A percentile compares a stretch with the other conserved stretches of the same genome.
phyloP scores from a whole-genome alignment of 2,329 filamentous ascomycete genomes.

The Venturia effusa region DNA sequence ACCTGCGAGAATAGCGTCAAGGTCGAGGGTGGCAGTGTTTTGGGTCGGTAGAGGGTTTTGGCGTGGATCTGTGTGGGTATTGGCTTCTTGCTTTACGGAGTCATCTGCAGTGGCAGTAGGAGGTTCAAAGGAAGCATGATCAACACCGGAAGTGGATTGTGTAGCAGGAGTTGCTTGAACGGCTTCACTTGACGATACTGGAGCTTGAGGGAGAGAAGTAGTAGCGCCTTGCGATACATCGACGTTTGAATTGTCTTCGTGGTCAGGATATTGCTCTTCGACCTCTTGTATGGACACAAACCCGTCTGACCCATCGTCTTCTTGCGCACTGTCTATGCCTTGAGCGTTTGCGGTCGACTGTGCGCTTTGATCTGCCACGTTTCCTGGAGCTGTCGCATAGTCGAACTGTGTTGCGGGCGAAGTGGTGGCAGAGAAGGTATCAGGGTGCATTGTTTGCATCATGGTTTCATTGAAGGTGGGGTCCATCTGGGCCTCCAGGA shows the following conservation, averaged over 20 bases:
- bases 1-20: conserved; percentile 5
- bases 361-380: background rate
- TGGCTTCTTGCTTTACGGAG: background rate
- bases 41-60: background rate
- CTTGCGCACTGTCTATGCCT: conserved; percentile 3
- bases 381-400: background rate
- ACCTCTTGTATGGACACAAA: background rate
- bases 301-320: background rate
- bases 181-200: conserved; percentile 2
- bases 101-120: background rate
- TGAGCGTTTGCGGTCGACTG: background rate
- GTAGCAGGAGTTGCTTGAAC: background rate
- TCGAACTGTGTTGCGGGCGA: background rate
- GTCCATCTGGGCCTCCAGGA: conserved; percentile 63
- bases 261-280: background rate
- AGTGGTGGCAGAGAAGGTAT: conserved; percentile 1
- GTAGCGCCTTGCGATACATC: conserved; percentile 4
- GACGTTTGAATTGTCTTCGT: background rate
- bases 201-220: background rate
- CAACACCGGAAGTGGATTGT: background rate
- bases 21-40: background rate
- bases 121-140: conserved; percentile 4
- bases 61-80: background rate
- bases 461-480: conserved; percentile 51
- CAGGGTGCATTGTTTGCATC: conserved; percentile 9